Conservation (phyloP, 192 early-diverging fungal species). For the Backusella macrospora region DNA sequence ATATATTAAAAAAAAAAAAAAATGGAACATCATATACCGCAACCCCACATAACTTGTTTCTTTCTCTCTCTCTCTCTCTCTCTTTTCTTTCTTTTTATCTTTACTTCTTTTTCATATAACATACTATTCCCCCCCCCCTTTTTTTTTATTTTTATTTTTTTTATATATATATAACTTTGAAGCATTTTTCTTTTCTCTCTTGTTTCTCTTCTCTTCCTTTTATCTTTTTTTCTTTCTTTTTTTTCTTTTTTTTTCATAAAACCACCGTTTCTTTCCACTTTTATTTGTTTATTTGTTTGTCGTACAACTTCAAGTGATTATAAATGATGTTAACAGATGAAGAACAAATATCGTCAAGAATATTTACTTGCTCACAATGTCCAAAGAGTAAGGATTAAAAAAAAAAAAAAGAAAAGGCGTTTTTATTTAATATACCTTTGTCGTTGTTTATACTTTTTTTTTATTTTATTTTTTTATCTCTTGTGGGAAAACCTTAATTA, state of each 20-base stretch:
- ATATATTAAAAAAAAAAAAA: constrained; percentile 3
- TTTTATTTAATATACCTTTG: not conserved
- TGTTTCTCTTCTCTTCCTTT: not conserved
- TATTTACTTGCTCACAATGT: constrained; percentile 40
- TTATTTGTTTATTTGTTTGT: not conserved
- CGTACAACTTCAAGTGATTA: not conserved
- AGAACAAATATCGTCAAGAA: constrained; percentile 25
- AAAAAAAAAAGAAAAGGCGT: no score
- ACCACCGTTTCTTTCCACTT: not conserved
- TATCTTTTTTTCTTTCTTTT: not conserved
- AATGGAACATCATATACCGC: not conserved
- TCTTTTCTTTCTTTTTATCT: not conserved
- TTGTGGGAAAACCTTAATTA: constrained; percentile 15
- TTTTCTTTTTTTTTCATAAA: not conserved
- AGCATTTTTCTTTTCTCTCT: not conserved
- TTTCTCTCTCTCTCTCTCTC: not conserved
- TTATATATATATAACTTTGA: not conserved
- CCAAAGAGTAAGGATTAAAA: constrained; percentile 34
- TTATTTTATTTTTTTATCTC: constrained; percentile 10
- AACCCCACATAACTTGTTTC: not conserved
- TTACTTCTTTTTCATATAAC: constrained; percentile 12
- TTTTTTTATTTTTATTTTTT: not conserved
- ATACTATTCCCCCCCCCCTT: not conserved
- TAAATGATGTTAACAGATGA: constrained; percentile 6
- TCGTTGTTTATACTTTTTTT: constrained; percentile 12